phyloP scores from a whole-genome alignment of 2,329 filamentous ascomycete species.

The Pyrenophora seminiperda region DNA sequence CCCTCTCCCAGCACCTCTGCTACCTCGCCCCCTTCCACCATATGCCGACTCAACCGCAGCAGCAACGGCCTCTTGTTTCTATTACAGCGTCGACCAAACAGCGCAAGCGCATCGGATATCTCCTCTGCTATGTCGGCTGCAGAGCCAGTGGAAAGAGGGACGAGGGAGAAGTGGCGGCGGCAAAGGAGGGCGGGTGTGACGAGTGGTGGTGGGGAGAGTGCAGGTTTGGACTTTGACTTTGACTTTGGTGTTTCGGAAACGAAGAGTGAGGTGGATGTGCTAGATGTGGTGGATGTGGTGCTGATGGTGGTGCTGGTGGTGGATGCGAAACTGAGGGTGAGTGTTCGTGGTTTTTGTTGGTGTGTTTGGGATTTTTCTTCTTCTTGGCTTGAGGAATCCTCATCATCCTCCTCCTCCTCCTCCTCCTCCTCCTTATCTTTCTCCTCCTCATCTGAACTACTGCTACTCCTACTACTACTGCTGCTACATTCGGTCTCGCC shows the following conservation, averaged over 20 bases:
- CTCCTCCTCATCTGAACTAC: not conserved
- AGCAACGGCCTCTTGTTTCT: slow-evolving; percentile 5
- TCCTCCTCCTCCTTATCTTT: not conserved
- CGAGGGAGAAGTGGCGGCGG: not conserved
- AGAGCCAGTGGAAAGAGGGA: not conserved
- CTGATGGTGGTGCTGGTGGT: no score
- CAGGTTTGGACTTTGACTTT: no score
- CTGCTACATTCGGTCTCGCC: not conserved
- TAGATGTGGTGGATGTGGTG: not conserved
- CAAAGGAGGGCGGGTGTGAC: no score
- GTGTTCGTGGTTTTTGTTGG: no score
- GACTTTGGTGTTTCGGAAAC: not conserved
- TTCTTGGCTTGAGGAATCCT: not conserved
- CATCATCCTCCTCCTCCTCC: not conserved
- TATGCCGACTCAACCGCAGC: slow-evolving; percentile 1
- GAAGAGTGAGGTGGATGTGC: not conserved
- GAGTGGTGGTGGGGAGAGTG: no score
- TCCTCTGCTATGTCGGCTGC: slow-evolving; percentile 21
- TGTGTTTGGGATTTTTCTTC: not conserved
- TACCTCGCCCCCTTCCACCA: not conserved
- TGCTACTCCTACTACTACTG: not conserved
- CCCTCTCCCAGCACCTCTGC: not conserved
- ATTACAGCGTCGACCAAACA: slow-evolving; percentile 25
- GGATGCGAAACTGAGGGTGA: no score
- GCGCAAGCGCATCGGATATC: slow-evolving; percentile 20